Evolutionary conservation across 805 yeast genomes (phyloP).

Genomic region (Candida vaughaniae): DNA sequence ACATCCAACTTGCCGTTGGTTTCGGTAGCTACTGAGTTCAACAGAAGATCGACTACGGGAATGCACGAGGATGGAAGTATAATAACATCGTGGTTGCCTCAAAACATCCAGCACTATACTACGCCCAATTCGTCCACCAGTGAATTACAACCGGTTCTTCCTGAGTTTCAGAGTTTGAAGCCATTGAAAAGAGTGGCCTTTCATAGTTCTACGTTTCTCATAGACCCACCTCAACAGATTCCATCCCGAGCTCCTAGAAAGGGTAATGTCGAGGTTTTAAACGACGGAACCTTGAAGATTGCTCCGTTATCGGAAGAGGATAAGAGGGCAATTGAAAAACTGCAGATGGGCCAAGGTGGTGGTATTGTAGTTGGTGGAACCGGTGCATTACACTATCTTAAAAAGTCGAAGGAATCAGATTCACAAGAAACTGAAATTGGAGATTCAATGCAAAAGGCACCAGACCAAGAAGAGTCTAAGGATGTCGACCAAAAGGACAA

Average conservation of each 20-base stretch:
- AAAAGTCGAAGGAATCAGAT: slow-evolving; percentile 1
- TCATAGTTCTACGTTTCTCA: slow-evolving; percentile 40
- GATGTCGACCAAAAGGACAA: slow-evolving; percentile 15
- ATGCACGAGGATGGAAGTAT: slow-evolving; percentile 1
- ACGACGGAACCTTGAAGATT: slow-evolving; percentile 53
- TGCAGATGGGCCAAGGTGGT: slow-evolving; percentile 46
- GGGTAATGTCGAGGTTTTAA: slow-evolving; percentile 65
- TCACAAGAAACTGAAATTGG: slow-evolving; percentile 16
- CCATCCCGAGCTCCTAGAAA: slow-evolving; percentile 80
- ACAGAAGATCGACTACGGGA: slow-evolving; percentile 13
- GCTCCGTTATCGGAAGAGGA: slow-evolving; percentile 58
- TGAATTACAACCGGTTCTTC: slow-evolving; percentile 12
- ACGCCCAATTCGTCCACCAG: slow-evolving; percentile 4
- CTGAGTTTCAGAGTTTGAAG: slow-evolving; percentile 30
- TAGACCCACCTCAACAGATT: slow-evolving; percentile 77
- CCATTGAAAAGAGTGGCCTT: slow-evolving; percentile 44
- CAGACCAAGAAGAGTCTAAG: slow-evolving; percentile 12
- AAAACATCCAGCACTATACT: neutral
- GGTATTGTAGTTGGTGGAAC: slow-evolving; percentile 82
- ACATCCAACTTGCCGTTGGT: slow-evolving; percentile 6
- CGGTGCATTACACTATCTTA: slow-evolving; percentile 53
- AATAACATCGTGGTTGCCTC: slow-evolving; percentile 4
- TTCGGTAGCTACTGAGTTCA: slow-evolving; percentile 15
- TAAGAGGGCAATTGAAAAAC: slow-evolving; percentile 39
- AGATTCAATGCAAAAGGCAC: slow-evolving; percentile 7